Conservation (phyloP, 192 early-diverging fungal genomes). For the Mortierella alpina region DNA sequence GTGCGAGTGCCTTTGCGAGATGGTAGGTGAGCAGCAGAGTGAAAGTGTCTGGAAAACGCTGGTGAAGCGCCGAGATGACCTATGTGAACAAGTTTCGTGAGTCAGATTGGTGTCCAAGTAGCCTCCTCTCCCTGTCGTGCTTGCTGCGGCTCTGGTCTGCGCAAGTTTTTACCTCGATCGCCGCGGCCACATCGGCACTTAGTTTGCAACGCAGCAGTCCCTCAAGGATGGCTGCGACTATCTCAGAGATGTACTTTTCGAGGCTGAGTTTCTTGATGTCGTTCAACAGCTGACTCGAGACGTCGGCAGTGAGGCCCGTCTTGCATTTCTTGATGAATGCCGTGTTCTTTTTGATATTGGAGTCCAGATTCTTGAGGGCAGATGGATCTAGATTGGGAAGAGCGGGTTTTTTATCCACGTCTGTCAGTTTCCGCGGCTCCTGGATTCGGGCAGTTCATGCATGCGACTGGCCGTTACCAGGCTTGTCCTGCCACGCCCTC, state of each 20-base stretch:
- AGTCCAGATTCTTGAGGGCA: constrained; percentile 78
- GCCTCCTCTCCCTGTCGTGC: background rate
- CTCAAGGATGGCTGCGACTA: constrained; percentile 86
- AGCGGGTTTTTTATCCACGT: background rate
- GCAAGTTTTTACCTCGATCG: constrained; percentile 71
- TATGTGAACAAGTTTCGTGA: constrained; percentile 1
- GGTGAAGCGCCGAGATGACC: constrained; percentile 85
- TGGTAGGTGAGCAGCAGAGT: constrained; percentile 71
- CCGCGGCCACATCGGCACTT: constrained; percentile 79
- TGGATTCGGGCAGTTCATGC: background rate
- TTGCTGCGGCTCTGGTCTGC: background rate
- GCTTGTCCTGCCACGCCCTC: constrained; percentile 45
- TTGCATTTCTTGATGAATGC: constrained; percentile 95
- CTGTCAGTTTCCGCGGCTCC: background rate
- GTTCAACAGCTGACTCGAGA: constrained; percentile 72
- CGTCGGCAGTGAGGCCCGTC: constrained; percentile 74
- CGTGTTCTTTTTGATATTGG: constrained; percentile 98
- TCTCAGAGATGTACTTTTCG: constrained; percentile 98
- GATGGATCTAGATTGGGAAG: constrained; percentile 44
- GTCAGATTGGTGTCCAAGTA: background rate
- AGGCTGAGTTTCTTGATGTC: constrained; percentile 88
- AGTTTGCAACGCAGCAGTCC: constrained; percentile 76
- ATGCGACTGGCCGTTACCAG: constrained; percentile 8
- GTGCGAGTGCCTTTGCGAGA: constrained; percentile 73
- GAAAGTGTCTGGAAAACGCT: constrained; percentile 89